Evolutionary conservation across 2,329 filamentous ascomycete species (phyloP).

Genomic region (Arthroderma uncinatum): DNA sequence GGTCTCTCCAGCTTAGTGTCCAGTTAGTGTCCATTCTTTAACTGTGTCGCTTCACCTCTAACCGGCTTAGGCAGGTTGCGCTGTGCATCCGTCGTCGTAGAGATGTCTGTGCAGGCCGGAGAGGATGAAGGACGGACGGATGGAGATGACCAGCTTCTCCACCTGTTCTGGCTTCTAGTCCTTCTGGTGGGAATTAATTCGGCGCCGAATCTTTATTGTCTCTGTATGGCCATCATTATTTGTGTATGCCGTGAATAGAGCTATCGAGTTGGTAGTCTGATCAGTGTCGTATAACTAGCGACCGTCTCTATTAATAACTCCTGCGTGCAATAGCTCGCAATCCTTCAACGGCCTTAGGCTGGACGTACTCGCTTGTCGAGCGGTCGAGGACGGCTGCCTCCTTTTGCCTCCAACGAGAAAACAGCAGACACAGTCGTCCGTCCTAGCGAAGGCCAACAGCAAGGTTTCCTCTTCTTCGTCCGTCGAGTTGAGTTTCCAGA

Average conservation of each 20-base stretch:
- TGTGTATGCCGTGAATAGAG: too few species aligned
- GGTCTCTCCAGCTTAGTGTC: neutral
- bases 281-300: neutral
- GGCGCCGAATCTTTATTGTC: neutral
- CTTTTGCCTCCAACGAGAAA: too few species aligned
- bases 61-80: neutral
- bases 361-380: too few species aligned
- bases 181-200: neutral
- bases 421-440: too few species aligned
- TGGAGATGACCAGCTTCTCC: neutral
- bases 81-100: neutral
- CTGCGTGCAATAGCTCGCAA: too few species aligned
- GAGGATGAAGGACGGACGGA: neutral
- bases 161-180: neutral
- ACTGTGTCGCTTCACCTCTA: neutral
- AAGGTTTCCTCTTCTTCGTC: neutral
- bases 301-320: too few species aligned
- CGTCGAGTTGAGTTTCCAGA: neutral
- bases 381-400: too few species aligned
- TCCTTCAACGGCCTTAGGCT: too few species aligned
- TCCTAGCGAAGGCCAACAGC: neutral
- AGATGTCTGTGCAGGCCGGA: neutral
- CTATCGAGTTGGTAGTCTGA: neutral
- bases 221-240: neutral
- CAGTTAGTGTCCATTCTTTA: neutral